These are phyloP conservation scores for Phytophthora pseudosyringae DNA, from an alignment of 352 stramenopile genomes.

Conservation along the genomic window DNA sequence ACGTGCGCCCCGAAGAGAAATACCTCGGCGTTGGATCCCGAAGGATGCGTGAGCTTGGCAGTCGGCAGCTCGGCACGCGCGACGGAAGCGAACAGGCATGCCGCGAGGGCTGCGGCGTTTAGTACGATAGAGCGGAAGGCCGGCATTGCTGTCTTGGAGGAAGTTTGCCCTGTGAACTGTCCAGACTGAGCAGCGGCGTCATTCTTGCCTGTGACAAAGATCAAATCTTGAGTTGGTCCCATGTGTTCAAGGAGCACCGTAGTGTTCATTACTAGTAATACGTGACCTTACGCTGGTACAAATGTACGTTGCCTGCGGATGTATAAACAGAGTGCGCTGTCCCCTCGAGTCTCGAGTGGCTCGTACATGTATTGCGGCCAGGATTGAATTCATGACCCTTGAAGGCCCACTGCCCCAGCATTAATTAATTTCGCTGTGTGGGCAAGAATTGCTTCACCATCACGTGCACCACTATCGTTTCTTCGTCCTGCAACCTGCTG, in stretches of 20 bases:
- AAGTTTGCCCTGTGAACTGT: slow-evolving; percentile 12
- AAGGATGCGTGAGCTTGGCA: slow-evolving; percentile 59
- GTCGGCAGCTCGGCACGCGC: slow-evolving; percentile 46
- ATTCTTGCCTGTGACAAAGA: slow-evolving; percentile 9
- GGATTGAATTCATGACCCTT: neutral
- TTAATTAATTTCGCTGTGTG: slow-evolving; percentile 12
- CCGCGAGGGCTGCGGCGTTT: slow-evolving; percentile 2
- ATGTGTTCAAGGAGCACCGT: slow-evolving; percentile 16
- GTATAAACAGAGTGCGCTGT: neutral
- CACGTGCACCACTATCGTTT: slow-evolving; percentile 1
- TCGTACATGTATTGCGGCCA: neutral
- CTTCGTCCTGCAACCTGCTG: slow-evolving; percentile 6
- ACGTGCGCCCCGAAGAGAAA: slow-evolving; percentile 84
- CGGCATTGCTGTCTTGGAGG: slow-evolving; percentile 7
- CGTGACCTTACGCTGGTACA: neutral
- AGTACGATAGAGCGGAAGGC: slow-evolving; percentile 1
- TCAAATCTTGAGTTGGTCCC: slow-evolving; percentile 21
- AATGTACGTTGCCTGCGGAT: no score
- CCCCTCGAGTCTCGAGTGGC: neutral
- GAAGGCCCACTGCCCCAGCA: neutral
- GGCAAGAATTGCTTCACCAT: slow-evolving; percentile 21
- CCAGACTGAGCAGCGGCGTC: neutral
- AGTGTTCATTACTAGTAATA: neutral
- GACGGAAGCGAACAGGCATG: slow-evolving; percentile 2
- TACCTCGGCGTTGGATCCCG: slow-evolving; percentile 64